Evolutionary conservation across 768 basidiomycete genomes (phyloP).

Genomic region (Porpolomopsis calyptriformis): DNA sequence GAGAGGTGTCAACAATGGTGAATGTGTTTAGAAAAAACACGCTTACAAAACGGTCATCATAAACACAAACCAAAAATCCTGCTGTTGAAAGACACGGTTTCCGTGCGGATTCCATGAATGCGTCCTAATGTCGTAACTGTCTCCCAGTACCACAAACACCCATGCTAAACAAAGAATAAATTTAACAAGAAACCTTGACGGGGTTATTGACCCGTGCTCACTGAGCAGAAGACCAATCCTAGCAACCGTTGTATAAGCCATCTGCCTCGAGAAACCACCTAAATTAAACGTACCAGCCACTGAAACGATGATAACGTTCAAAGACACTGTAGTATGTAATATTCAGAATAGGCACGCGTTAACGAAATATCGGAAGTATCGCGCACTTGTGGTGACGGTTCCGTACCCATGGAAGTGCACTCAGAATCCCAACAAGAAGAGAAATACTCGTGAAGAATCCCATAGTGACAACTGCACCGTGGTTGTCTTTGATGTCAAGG

Average conservation of each 20-base stretch:
- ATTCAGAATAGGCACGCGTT: constrained; percentile 5
- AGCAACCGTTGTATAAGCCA: no score
- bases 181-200: not conserved
- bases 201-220: constrained; percentile 10
- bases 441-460: constrained; percentile 49
- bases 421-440: constrained; percentile 47
- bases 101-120: constrained; percentile 49
- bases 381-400: constrained; percentile 72
- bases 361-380: not conserved
- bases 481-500: constrained; percentile 35
- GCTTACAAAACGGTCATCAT: constrained; percentile 66
- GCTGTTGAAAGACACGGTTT: constrained; percentile 46
- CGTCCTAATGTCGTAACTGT: constrained; percentile 47
- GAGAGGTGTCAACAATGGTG: not conserved
- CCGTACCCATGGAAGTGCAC: constrained; percentile 71
- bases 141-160: constrained; percentile 58
- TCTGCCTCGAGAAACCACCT: no score
- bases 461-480: constrained; percentile 47
- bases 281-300: constrained; percentile 67
- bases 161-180: constrained; percentile 22
- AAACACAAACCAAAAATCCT: constrained; percentile 69
- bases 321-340: constrained; percentile 56
- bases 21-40: not conserved
- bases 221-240: constrained; percentile 22
- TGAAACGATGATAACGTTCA: constrained; percentile 70